Percentiles rank a stretch among this genome's conserved stretches.
phyloP scores from a whole-genome alignment of 805 yeast genomes.

The Zygosaccharomyces bailii region DNA sequence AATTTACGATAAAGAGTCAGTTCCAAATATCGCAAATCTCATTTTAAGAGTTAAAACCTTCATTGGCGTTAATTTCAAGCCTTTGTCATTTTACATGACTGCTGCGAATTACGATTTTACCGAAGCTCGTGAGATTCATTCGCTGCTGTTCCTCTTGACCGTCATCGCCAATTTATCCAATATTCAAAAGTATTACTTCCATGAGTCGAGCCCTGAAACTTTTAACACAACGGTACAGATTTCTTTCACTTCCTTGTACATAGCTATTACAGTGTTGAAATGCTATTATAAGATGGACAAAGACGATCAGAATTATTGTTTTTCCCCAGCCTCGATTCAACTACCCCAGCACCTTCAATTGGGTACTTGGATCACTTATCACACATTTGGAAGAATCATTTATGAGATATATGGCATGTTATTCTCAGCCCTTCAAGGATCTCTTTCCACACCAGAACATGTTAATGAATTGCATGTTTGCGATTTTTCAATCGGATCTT shows the following conservation, averaged over 20 bases:
- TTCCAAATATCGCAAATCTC: neutral
- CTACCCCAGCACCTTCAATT: slow-evolving; percentile 4
- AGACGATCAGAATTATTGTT: neutral
- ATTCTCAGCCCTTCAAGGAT: slow-evolving; percentile 6
- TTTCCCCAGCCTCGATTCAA: neutral
- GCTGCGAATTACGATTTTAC: slow-evolving; percentile 1
- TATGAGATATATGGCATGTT: slow-evolving; percentile 3
- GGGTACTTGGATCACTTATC: slow-evolving; percentile 5
- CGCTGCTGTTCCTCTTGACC: slow-evolving; percentile 2
- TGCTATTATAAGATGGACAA: slow-evolving; percentile 1
- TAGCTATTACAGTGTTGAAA: neutral
- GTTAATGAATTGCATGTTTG: neutral
- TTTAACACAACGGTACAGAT: slow-evolving; percentile 3
- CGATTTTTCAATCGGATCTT: slow-evolving; percentile 4
- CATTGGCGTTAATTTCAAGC: neutral
- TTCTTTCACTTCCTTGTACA: neutral
- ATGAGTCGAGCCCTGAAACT: slow-evolving; percentile 1
- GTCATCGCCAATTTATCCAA: slow-evolving; percentile 2
- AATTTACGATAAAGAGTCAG: neutral
- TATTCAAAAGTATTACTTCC: slow-evolving; percentile 3
- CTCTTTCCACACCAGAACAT: neutral
- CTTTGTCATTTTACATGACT: slow-evolving; percentile 4
- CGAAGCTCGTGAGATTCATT: slow-evolving; percentile 5
- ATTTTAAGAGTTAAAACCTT: neutral
- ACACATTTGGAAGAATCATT: slow-evolving; percentile 2